These are phyloP conservation scores for Nannochloropsis gaditana DNA, from an alignment of 108 stramenopile genomes.

Conservation along the genomic window DNA sequence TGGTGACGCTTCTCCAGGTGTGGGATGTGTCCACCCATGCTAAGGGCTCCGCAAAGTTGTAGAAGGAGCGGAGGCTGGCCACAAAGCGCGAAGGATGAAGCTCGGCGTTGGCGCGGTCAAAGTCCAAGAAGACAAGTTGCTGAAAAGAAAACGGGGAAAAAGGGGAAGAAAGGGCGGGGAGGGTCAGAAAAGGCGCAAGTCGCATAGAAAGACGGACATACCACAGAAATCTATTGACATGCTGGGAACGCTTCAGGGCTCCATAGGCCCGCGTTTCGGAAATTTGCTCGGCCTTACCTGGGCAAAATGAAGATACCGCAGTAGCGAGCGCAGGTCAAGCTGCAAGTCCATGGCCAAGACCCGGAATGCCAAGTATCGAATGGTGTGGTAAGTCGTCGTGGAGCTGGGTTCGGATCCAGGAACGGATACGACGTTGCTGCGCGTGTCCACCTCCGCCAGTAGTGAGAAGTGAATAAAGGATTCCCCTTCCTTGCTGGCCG, in stretches of 20 bases:
- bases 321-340: constrained; percentile 13
- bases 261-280: no score
- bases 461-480: not conserved
- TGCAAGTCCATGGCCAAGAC: constrained; percentile 7
- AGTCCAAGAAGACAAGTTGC: not conserved
- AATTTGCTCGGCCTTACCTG: not conserved
- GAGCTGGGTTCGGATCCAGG: not conserved
- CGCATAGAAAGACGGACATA: not conserved
- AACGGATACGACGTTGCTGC: not conserved
- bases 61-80: not conserved
- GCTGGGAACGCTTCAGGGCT: no score
- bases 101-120: not conserved
- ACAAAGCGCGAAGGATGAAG: not conserved
- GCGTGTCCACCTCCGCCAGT: not conserved
- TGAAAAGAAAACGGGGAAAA: not conserved
- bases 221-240: no score
- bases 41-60: not conserved
- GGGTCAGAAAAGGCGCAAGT: not conserved
- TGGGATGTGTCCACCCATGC: not conserved
- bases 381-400: not conserved
- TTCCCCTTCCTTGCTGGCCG: not conserved
- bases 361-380: not conserved
- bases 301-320: not conserved
- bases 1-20: not conserved
- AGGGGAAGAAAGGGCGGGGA: not conserved